Base-by-base conservation (phyloP, 2,329 filamentous ascomycete genomes). In the Aureobasidium leucospermi region DNA sequence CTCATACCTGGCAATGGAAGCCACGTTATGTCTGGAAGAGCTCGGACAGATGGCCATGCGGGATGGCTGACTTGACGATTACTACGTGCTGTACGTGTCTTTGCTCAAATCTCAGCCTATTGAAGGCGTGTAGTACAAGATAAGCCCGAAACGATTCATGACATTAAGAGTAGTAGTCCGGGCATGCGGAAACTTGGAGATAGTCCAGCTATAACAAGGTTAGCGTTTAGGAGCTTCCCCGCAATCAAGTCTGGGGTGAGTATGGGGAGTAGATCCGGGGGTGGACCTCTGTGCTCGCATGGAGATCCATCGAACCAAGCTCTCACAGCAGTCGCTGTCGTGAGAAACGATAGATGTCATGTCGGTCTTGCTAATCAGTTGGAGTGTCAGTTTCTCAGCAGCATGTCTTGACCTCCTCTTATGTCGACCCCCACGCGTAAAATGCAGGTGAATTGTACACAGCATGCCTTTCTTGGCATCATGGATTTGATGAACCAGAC, bases 131-230 rank as follows among this genome's bases (percentile, higher is more conserved):
- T 46, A 31, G 11, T 56, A 45, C 41, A 56, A 23, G 31, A 16
- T 10, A 5, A 45, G 6, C 16, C 51, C 34, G 29, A n/a, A 7
- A 36, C 29, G 16, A 56, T 6, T 7, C 23, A 13, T 43, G 38
- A 3, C 38, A 15, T 10, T 34, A 6, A 6, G 28, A 32, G 31
- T 19, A 48, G 23, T 11, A 10, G 13, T 58, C 28, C 55, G 55
- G 55, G 15, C 55, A 58, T 58, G 55, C 55, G 55, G 55, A 58
- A 39, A 47, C 15, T 36, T 10, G 16, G 34, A 13, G 15, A 42
- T 23, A 34, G 34, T 31, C 29, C 6, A 28, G 23, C 19, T 41
- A 8, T 39, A 58, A 16, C 3, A 48, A 41, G 43, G 23, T 48
- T 58, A 58, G 43, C 34, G 43, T 28, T 39, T n/a, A 3, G 38